These are phyloP conservation scores for Tuber umbilicatum DNA, from an alignment of 495 filamentous ascomycete genomes.

Conservation along the genomic window DNA sequence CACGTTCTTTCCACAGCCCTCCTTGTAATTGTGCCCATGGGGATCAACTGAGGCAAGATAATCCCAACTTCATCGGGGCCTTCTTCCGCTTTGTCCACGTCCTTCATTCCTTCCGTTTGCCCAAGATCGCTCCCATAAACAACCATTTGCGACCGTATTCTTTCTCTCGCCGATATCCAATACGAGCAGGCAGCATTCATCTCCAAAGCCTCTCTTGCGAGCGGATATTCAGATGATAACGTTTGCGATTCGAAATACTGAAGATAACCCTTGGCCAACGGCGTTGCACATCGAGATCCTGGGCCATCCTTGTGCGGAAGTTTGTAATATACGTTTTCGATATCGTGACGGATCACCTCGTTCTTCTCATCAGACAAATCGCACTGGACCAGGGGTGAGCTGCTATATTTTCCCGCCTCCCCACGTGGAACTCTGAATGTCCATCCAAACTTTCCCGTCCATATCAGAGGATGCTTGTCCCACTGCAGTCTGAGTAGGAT, in stretches of 20 bases:
- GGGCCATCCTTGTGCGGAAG: constrained; percentile 94
- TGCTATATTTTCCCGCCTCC: constrained; percentile 58
- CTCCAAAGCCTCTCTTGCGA: constrained; percentile 88
- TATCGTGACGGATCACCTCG: constrained; percentile 58
- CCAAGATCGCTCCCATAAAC: constrained; percentile 66
- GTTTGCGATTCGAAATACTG: constrained; percentile 84
- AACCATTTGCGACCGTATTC: constrained; percentile 88
- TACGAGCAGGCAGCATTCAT: constrained; percentile 99
- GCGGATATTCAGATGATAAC: constrained; percentile 74
- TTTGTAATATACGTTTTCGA: constrained; percentile 70
- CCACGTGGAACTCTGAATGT: constrained; percentile 69
- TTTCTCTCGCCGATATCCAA: constrained; percentile 91
- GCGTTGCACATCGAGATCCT: constrained; percentile 69
- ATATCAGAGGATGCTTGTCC: constrained; percentile 82
- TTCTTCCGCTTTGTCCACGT: constrained; percentile 9
- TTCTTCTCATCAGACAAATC: constrained; percentile 64
- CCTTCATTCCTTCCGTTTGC: background rate
- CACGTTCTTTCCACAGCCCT: constrained; percentile 96
- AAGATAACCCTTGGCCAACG: constrained; percentile 84
- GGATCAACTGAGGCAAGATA: constrained; percentile 97
- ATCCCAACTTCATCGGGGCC: constrained; percentile 52
- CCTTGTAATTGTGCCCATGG: constrained; percentile 97
- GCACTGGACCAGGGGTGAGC: constrained; percentile 64
- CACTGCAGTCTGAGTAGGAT: constrained; percentile 77
- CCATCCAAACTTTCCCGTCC: constrained; percentile 91